Evolutionary conservation across 495 filamentous ascomycete genomes (phyloP), one percentile per base, ranked within the genome.

Genomic region (Neurospora cerealis): DNA sequence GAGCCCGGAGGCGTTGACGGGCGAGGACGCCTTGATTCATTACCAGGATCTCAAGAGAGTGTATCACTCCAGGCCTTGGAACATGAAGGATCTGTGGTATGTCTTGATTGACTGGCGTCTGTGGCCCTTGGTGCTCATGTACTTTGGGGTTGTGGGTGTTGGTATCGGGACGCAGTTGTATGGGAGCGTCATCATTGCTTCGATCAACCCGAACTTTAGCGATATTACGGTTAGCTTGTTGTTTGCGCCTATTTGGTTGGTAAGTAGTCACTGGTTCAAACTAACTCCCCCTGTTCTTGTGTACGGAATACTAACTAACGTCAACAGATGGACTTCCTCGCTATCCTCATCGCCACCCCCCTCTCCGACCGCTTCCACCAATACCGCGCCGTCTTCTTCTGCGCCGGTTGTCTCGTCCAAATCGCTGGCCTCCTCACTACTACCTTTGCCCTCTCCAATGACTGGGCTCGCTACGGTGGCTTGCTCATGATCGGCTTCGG

Each of bases 81-180:
- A 84, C 13, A 48, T 91, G 44, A 86, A 81, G 62, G 92, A 97
- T 73, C 84, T 97, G 5, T 79, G 83, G 17, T 79, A 83, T 38
- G 91, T 97, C 4, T 82, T 97, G 32, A 83, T 89, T 44, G 94
- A 97, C 80, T 97, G 93, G 93, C 87, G 93, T 4, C 82, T 97
- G 24, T 97, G 92, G 91, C 94, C 94, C 0, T 80, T 97, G 71
- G 85, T 91, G 10, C 76, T 95, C 44, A 97, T 97, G 94, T 97
- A 97, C 81, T 97, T 97, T 81, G 94, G 94, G 19, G 94, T 97
- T 10, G 94, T 97, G 6, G 94, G 94, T 38, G 94, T 96, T 8
- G 94, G 94, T 1, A 96, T 96, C 71, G 94, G 94, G 48, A 91
- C 93, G 3, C 93, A 97, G 83, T 88, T 90, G 66, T 97, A 97